These are phyloP conservation scores for Vitis riparia DNA, from an alignment of 164 flowering plant species.

Conservation along the genomic window DNA sequence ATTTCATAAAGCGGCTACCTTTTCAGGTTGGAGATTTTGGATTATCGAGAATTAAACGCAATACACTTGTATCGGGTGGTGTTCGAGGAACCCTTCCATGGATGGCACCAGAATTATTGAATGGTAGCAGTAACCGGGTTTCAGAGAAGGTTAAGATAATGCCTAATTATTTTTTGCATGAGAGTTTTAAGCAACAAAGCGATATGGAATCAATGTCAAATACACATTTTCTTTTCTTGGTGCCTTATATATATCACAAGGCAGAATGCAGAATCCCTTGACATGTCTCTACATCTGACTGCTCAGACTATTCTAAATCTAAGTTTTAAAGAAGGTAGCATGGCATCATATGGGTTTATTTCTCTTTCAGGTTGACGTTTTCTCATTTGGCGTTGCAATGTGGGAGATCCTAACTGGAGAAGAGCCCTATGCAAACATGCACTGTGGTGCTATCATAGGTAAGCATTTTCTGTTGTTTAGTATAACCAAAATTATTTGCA, in stretches of 20 bases:
- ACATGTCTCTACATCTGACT: too few relatives aligned
- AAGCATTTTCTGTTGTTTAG: not conserved
- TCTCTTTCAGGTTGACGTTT: slow-evolving; percentile 48
- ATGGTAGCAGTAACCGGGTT: slow-evolving; percentile 54
- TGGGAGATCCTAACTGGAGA: slow-evolving; percentile 93
- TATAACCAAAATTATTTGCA: not conserved
- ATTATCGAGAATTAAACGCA: slow-evolving; percentile 60
- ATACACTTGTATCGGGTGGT: slow-evolving; percentile 67
- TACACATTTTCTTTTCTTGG: too few relatives aligned
- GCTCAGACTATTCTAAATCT: too few relatives aligned
- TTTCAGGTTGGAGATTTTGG: slow-evolving; percentile 72
- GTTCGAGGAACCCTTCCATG: slow-evolving; percentile 75
- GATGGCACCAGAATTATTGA: slow-evolving; percentile 73
- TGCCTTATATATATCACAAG: too few relatives aligned
- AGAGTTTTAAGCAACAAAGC: too few relatives aligned
- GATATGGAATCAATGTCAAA: too few relatives aligned
- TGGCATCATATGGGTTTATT: not conserved
- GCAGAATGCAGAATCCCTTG: too few relatives aligned
- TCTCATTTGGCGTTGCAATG: slow-evolving; percentile 84
- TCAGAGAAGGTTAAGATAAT: slow-evolving; percentile 54
- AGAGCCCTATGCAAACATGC: slow-evolving; percentile 90
- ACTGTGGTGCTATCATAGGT: slow-evolving; percentile 83
- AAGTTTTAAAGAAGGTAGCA: not conserved
- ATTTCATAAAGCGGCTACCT: not conserved
- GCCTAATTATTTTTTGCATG: too few relatives aligned